These are phyloP conservation scores for Rosellinia necatrix DNA, from an alignment of 2,329 filamentous ascomycete genomes.

Conservation along the genomic window DNA sequence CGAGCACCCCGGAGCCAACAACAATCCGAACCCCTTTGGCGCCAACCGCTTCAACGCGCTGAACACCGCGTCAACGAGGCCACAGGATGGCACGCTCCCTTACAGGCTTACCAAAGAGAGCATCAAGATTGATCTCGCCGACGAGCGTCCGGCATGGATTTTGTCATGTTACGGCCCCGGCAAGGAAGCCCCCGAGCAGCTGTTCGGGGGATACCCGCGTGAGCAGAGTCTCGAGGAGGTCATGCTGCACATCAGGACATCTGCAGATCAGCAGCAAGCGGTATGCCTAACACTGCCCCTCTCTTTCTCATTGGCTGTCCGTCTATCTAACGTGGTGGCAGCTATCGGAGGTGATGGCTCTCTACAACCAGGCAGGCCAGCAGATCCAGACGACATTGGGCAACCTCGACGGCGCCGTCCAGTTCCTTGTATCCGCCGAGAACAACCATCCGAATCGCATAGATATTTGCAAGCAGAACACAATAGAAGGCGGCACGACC, in stretches of 20 bases:
- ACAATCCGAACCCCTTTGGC: constrained; percentile 43
- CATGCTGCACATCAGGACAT: constrained; percentile 69
- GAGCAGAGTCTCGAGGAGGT: constrained; percentile 92
- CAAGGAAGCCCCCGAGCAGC: constrained; percentile 74
- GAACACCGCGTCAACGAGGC: constrained; percentile 27
- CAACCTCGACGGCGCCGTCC: constrained; percentile 73
- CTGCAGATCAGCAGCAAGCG: constrained; percentile 45
- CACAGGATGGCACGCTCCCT: constrained; percentile 33
- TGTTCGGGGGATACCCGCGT: constrained; percentile 77
- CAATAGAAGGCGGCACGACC: constrained; percentile 47
- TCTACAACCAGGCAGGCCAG: constrained; percentile 67
- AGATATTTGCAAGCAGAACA: constrained; percentile 61
- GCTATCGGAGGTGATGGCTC: constrained; percentile 62
- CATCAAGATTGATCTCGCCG: constrained; percentile 69
- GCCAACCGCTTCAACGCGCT: constrained; percentile 30
- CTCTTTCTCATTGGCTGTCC: neutral
- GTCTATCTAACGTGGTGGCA: constrained; percentile 38
- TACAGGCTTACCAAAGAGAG: constrained; percentile 61
- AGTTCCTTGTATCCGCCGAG: constrained; percentile 68
- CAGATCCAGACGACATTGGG: constrained; percentile 74
- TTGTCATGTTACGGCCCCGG: constrained; percentile 85
- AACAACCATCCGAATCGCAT: constrained; percentile 77
- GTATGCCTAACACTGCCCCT: constrained; percentile 44
- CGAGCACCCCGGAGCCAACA: constrained; percentile 54
- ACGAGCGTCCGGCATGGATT: constrained; percentile 80